Evolutionary conservation across 768 basidiomycete species (phyloP), one percentile per base, ranked within the genome.

Genomic region (Pulveroboletus frians): DNA sequence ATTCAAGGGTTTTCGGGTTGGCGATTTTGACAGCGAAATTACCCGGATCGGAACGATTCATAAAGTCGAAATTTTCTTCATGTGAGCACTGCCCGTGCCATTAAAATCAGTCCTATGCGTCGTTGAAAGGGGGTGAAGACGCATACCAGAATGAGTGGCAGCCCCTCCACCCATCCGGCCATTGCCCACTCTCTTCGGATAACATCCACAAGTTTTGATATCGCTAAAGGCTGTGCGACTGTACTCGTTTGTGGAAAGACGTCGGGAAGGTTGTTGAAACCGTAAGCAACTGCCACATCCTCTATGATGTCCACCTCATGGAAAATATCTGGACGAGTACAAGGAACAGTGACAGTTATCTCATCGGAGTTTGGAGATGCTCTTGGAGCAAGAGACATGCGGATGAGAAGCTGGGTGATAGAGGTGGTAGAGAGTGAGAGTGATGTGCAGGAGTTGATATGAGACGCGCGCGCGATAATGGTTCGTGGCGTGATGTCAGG

Each of bases 231-330:
- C 63, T 95, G 92, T 18, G 91, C 95, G 34, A 98, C 90, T 7
- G 96, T 98, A 65, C 86, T 94, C 15, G 94, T 96, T 7, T 82
- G 72, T 1, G 96, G 96, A 80, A 99, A 93, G 13, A 81, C 84
- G 59, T 89, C 80, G 2, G 92, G 90, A 23, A 99, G 77, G 60
- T 95, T 96, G 73, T 99, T 97, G 76, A 92, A 98, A 2, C 96
- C 96, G 63, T 94, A 96, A 1, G 93, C 96, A 56, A 99, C 90
- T 9, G 96, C 96, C 2, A 87, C 92, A 55, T 99, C 96, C 65
- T 99, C 96, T 85, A 99, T 88, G 64, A 98, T 80, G 65, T 99
- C 96, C 62, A 94, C 96, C 67, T 98, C 93, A 65, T 99, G 96
- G 47, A 99, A 73, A 56, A 99, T 97, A 64, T 99, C 96, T 1